phyloP scores from a whole-genome alignment of 305 asterid species.

The Rubia peregrina region DNA sequence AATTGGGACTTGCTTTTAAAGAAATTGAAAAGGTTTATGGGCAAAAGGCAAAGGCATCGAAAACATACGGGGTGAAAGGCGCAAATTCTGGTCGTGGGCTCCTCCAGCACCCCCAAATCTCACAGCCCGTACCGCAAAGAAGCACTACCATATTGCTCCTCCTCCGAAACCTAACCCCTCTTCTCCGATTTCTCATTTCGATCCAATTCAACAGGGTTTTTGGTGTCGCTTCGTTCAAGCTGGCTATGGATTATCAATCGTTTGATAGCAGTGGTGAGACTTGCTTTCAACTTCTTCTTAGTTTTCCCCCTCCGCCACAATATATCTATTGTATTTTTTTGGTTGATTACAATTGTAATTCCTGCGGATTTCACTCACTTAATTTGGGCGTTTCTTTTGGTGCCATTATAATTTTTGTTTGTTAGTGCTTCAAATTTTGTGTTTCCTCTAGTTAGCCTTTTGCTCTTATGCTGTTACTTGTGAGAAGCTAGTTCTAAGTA shows the following conservation, averaged over 20 bases:
- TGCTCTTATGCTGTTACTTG: not conserved
- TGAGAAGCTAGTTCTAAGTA: not conserved
- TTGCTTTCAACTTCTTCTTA: constrained; percentile 5
- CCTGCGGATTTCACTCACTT: not conserved
- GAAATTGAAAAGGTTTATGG: not conserved
- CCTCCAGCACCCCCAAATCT: constrained; percentile 5
- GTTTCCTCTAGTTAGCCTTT: not conserved
- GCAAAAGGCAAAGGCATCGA: not conserved
- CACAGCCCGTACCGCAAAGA: constrained; percentile 1
- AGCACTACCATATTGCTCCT: not conserved
- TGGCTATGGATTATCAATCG: constrained; percentile 83
- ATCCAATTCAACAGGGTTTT: not conserved
- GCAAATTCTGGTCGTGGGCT: not conserved
- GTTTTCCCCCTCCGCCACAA: not conserved
- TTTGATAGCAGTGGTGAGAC: constrained; percentile 73
- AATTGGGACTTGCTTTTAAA: no score
- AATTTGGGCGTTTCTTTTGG: not conserved
- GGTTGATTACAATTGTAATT: not conserved
- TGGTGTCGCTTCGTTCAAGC: constrained; percentile 21
- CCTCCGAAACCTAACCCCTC: not conserved
- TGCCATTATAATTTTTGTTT: not conserved
- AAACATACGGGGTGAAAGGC: not conserved
- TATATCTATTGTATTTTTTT: not conserved
- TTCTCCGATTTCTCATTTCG: not conserved
- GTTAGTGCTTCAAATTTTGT: not conserved